Conservation (phyloP, 306 rosid genomes). For the Quercus berberidifolia region DNA sequence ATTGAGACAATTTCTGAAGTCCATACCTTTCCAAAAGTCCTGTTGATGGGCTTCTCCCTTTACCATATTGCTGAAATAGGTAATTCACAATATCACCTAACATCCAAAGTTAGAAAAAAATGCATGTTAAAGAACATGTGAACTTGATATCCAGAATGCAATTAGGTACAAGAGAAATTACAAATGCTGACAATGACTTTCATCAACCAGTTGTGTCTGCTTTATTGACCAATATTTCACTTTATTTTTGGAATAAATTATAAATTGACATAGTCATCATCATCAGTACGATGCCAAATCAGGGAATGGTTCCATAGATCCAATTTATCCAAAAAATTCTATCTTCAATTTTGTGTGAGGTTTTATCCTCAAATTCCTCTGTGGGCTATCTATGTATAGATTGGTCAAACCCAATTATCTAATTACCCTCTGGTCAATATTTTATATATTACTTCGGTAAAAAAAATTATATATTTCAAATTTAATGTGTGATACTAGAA, state of each 20-base stretch:
- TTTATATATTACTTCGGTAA: too few relatives aligned
- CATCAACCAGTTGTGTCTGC: neutral
- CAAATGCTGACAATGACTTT: neutral
- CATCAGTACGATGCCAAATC: neutral
- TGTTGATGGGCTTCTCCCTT: slow-evolving; percentile 63
- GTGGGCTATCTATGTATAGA: neutral
- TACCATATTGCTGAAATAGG: slow-evolving; percentile 70
- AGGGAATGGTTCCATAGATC: neutral
- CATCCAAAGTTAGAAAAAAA: slow-evolving; percentile 22
- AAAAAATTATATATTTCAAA: neutral
- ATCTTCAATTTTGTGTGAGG: neutral
- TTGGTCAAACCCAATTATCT: neutral
- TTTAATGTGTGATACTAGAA: neutral
- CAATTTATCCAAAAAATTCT: neutral
- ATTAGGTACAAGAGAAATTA: neutral
- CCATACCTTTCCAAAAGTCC: slow-evolving; percentile 82
- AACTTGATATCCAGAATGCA: neutral
- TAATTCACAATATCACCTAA: slow-evolving; percentile 86
- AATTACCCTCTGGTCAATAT: neutral
- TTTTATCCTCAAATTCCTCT: neutral
- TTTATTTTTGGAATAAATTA: neutral
- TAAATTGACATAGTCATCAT: neutral
- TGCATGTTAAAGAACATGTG: slow-evolving; percentile 6
- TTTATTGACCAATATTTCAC: neutral
- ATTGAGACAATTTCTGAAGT: slow-evolving; percentile 6